Evolutionary conservation across 805 yeast genomes (phyloP), one percentile per base, ranked within the genome.

Genomic region (Candida nemodendra): DNA sequence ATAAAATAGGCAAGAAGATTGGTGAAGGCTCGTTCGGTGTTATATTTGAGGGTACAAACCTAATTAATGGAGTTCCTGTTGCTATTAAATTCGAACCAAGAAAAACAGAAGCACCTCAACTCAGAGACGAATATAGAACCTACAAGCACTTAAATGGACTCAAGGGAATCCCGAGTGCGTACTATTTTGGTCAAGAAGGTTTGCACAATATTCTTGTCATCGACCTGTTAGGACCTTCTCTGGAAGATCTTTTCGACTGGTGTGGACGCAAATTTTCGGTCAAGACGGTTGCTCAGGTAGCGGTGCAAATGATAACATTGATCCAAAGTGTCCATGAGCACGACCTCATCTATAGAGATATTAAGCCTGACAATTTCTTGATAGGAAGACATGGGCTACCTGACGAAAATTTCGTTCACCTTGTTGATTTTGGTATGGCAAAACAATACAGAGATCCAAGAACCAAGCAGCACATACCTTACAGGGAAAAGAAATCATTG

Each of bases 1-100:
- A 90, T 67, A 84, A 89, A 53, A 93, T 93, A 40, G 99, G 98
- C 42, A 91, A 90, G 64, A 93, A 93, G 68, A 90, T 93, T 45
- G 99, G 99, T 41, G 98, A 93, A 66, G 99, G 99, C 30, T 91
- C 98, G 4, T 93, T 93, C 63, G 99, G 99, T 39, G 95, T 93
- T 36, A 84, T 93, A 42, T 93, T 93, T 61, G 98, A 93, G 68
- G 99, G 99, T 46, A 78, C 87, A 29, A 91, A 93, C 61, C 74
- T 93, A 58, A 79, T 93, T 53, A 91, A 89, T 68, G 90, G 90
- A 49, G 83, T 82, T 45, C 95, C 86, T 34, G 98, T 93, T 31
- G 99, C 98, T 27, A 91, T 93, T 62, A 93, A 93, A 65, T 93
- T 93, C 54, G 96, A 93, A 66, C 98, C 97, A 15, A 75, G 98